Base-by-base conservation (phyloP, 2,329 filamentous ascomycete genomes). In the Mollisiaceae sp. region DNA sequence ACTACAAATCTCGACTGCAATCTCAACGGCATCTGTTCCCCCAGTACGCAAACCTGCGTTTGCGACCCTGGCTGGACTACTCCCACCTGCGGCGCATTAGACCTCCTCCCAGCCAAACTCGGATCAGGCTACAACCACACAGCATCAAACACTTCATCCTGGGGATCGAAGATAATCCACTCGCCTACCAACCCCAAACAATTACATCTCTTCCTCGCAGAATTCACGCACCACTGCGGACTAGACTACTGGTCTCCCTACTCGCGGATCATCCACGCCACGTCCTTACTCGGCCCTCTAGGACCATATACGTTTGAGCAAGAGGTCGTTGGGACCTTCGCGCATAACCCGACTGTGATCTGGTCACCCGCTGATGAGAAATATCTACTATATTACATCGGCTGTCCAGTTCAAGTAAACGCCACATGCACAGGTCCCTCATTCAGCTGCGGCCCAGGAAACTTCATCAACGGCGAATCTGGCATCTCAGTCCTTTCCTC, bases 91-190 rank as follows among this genome's bases (percentile, higher is more conserved):
- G 78, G 81, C 4, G 72, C 77, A 8, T 76, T 84, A 0, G 81
- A 84, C 62, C 75, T 84, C 2, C 75, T 73, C 1, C 81, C 81
- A 0, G 80, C 78, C 0, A 77, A 74, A 4, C 72, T 77, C 41
- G 72, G 75, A 52, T 78, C 76, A 0, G 82, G 82, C 0, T 84
- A 84, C 69, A 83, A 84, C 66, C 74, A 80, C 62, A 83, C 82
- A 14, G 38, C 24, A 20, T 73, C 70, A 1, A 76, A 78, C 18
- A 81, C 79, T 57, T 82, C 82, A 0, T 83, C 81, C 0, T 84
- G 82, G 82, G 80, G 82, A 15, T 80, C 79, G 0, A 77, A 78
- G 14, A 81, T 84, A 39, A 60, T 83, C 0, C 80, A 79, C 45
- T 82, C 84, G 59, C 79, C 73, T 0, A 18, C 70, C 0, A 75